phyloP scores from a whole-genome alignment of 2,329 filamentous ascomycete species.

The Fonsecaea nubica region DNA sequence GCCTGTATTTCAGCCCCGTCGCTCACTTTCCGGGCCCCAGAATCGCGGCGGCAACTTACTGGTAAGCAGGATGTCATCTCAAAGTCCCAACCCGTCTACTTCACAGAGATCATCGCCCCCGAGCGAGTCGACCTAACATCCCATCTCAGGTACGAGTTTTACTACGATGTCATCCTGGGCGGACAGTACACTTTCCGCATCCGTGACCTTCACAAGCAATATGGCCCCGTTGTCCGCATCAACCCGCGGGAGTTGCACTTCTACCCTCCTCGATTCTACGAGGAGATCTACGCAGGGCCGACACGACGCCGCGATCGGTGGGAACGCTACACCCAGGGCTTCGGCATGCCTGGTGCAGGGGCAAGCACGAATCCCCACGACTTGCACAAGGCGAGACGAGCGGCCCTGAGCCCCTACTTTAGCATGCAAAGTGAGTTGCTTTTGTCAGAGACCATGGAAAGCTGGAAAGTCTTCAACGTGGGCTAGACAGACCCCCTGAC shows the following conservation, averaged over 20 bases:
- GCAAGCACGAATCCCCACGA: slow-evolving; percentile 42
- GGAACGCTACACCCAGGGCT: slow-evolving; percentile 27
- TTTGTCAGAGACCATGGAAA: neutral
- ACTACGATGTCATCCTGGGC: slow-evolving; percentile 44
- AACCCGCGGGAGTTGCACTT: slow-evolving; percentile 41
- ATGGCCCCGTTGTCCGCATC: slow-evolving; percentile 43
- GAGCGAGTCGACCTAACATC: neutral
- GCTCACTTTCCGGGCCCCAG: slow-evolving; percentile 42
- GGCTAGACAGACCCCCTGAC: neutral
- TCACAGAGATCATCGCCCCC: neutral
- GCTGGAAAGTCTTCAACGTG: no score
- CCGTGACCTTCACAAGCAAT: slow-evolving; percentile 46
- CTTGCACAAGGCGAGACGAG: slow-evolving; percentile 37
- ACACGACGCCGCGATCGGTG: slow-evolving; percentile 28
- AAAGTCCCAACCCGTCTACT: neutral
- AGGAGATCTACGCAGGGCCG: slow-evolving; percentile 42
- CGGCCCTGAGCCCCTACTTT: slow-evolving; percentile 38
- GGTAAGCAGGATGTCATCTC: slow-evolving; percentile 16
- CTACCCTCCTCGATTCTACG: slow-evolving; percentile 38
- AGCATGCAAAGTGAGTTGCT: slow-evolving; percentile 30
- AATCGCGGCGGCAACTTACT: slow-evolving; percentile 44
- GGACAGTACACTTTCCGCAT: slow-evolving; percentile 46
- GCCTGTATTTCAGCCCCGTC: slow-evolving; percentile 37
- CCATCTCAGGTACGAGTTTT: slow-evolving; percentile 41
- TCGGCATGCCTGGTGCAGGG: slow-evolving; percentile 16